Evolutionary conservation across 1,284 basidiomycete species (phyloP).

Genomic region (Phellinidium pouzarii): DNA sequence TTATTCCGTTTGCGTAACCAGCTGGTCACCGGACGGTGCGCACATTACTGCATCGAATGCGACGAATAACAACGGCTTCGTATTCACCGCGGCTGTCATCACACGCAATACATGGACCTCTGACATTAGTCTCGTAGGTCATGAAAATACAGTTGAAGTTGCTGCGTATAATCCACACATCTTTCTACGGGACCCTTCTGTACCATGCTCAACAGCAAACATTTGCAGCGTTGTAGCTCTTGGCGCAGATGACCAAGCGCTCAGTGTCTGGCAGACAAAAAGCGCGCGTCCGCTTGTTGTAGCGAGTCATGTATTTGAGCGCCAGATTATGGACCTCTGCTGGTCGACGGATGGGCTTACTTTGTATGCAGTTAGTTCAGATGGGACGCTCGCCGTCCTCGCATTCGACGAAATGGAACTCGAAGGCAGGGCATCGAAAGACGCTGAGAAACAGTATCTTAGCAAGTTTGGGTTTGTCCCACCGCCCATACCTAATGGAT

Average conservation of each 20-base stretch:
- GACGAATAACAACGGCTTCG: conserved; percentile 90
- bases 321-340: conserved; percentile 91
- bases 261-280: conserved; percentile 93
- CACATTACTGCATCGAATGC: conserved; percentile 96
- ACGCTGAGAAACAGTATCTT: conserved; percentile 71
- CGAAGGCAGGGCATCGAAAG: conserved; percentile 73
- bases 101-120: conserved; percentile 82
- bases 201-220: conserved; percentile 64
- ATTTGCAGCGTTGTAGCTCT: conserved; percentile 84
- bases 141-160: conserved; percentile 97
- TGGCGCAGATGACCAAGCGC: conserved; percentile 82
- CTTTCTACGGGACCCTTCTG: conserved; percentile 70
- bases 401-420: conserved; percentile 76
- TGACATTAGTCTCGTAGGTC: conserved; percentile 91
- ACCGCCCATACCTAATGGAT: conserved; percentile 60
- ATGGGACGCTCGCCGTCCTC: conserved; percentile 89
- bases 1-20: conserved; percentile 29
- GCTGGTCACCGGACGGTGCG: conserved; percentile 99
- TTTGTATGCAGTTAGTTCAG: conserved; percentile 92
- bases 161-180: conserved; percentile 90
- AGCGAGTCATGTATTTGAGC: conserved; percentile 88
- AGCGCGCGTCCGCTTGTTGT: conserved; percentile 86
- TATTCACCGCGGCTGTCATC: conserved; percentile 96
- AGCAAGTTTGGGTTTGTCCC: conserved; percentile 70
- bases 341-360: conserved; percentile 90